Conservation (phyloP, 2,329 filamentous ascomycete species). For the Colletotrichum trifolii region DNA sequence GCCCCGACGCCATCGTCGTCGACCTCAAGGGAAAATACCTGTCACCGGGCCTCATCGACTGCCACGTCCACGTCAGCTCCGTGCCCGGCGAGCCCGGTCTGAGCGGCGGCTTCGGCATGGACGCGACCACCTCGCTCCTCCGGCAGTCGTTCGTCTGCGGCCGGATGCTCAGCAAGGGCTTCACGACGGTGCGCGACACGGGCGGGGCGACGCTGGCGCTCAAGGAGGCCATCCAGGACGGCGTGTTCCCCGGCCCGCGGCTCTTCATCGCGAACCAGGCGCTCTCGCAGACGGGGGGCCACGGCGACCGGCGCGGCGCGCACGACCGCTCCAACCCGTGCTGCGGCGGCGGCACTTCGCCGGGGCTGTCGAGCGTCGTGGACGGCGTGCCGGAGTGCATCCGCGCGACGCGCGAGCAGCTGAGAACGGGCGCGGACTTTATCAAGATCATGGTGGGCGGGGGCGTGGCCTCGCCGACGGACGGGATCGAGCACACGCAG, state of each 20-base stretch:
- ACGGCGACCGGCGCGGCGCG: constrained; percentile 60
- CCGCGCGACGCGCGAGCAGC: constrained; percentile 62
- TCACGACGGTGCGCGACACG: constrained; percentile 68
- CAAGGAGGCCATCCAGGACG: constrained; percentile 67
- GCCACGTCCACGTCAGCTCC: constrained; percentile 46
- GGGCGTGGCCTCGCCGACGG: constrained; percentile 67
- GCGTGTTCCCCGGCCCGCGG: constrained; percentile 64
- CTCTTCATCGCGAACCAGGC: constrained; percentile 66
- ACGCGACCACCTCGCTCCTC: constrained; percentile 51
- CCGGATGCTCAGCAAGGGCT: constrained; percentile 66
- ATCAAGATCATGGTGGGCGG: constrained; percentile 72
- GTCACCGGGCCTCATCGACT: constrained; percentile 48
- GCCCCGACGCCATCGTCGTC: constrained; percentile 32
- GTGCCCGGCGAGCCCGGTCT: constrained; percentile 44
- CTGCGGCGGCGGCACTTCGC: constrained; percentile 56
- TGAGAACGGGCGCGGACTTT: constrained; percentile 68
- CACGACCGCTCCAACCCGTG: constrained; percentile 53
- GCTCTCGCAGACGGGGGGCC: constrained; percentile 68
- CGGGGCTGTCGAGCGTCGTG: constrained; percentile 56
- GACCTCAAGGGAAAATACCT: constrained; percentile 45
- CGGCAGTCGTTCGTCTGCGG: constrained; percentile 59
- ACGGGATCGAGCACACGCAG: constrained; percentile 63
- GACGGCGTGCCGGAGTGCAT: constrained; percentile 68
- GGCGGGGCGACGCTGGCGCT: constrained; percentile 66
- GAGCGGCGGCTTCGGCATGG: constrained; percentile 41